phyloP scores from a whole-genome alignment of 2,329 filamentous ascomycete species.

The Penicillium sp. region DNA sequence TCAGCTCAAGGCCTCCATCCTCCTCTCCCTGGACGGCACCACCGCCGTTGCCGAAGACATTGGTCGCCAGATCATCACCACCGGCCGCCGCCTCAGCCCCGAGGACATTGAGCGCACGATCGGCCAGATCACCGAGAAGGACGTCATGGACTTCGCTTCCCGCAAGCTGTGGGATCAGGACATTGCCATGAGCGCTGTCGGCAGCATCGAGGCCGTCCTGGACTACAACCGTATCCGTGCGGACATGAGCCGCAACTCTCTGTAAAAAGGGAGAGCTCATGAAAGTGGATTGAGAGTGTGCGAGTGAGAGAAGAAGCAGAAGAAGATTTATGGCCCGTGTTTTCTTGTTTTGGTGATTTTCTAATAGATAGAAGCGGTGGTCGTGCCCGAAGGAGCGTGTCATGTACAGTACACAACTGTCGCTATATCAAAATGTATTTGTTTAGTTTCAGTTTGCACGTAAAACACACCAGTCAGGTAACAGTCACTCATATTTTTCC shows the following conservation, averaged over 20 bases:
- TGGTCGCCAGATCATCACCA: constrained; percentile 95
- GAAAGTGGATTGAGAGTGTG: constrained; percentile 19
- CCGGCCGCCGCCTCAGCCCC: constrained; percentile 79
- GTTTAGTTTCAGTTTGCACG: too few species aligned
- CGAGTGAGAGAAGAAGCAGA: too few species aligned
- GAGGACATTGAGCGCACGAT: constrained; percentile 92
- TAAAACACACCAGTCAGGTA: too few species aligned
- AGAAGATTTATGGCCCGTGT: too few species aligned
- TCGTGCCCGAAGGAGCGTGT: too few species aligned
- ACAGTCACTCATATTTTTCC: too few species aligned
- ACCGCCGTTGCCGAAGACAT: constrained; percentile 97
- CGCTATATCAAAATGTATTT: too few species aligned
- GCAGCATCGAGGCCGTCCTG: constrained; percentile 74
- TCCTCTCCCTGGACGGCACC: constrained; percentile 92
- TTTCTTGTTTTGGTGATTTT: too few species aligned
- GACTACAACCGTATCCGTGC: constrained; percentile 51
- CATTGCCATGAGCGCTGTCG: constrained; percentile 84
- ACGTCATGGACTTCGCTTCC: constrained; percentile 93
- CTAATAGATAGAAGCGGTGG: too few species aligned
- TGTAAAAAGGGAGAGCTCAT: too few species aligned
- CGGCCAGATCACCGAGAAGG: constrained; percentile 81
- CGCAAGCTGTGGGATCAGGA: constrained; percentile 96
- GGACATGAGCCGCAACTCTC: constrained; percentile 87
- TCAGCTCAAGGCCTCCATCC: constrained; percentile 95
- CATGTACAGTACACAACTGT: too few species aligned